Evolutionary conservation across 2,329 filamentous ascomycete species (phyloP), one percentile per base, ranked within the genome.

Genomic region (Penicillium sp.): DNA sequence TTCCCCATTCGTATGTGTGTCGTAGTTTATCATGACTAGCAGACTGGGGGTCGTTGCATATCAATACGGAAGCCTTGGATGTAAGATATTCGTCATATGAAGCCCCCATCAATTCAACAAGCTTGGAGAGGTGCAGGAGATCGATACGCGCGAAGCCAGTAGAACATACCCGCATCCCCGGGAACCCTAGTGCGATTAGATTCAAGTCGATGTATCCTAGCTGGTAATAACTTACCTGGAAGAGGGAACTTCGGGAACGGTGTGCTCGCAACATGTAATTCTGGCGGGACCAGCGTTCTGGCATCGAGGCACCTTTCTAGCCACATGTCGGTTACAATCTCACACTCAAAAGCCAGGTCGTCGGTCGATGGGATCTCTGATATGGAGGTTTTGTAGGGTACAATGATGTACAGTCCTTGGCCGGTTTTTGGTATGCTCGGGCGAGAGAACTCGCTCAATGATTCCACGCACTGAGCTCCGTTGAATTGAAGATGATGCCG

Each of bases 61-160:
- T 72, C 2, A 99, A 76, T 16, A 97, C 76, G 13, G 87, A 90
- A n/a, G 84, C 84, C 30, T 83, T 81, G 0, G 82, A 75, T 3
- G 85, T 87, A 39, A 97, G 81, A 46, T 85, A 81, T 68, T 96
- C 90, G 35, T 89, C 84, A 69, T 95, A 96, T 11, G 74, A 83
- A 10, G 87, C 94, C 7, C 94, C 91, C 54, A 95, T 80, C 54
- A 95, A 81, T 33, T 79, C 79, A 24, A 95, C 80, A 2, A 87
- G 79, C 69, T 90, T 91, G 20, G 88, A 86, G 28, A 96, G 79
- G 69, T 97, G 94, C 58, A 92, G 80, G 9, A 96, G 79, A 63
- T 96, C 90, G 48, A 96, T 86, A 7, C 89, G 88, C 9, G 81
- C 81, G 68, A 97, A 96, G 5, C 87, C 89, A 2, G 91, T 90